Percentiles rank a stretch among this genome's conserved stretches.
These are phyloP conservation scores for Rhynchospora pubera DNA, from an alignment of 176 grass and related monocot genomes.

Conservation along the genomic window DNA sequence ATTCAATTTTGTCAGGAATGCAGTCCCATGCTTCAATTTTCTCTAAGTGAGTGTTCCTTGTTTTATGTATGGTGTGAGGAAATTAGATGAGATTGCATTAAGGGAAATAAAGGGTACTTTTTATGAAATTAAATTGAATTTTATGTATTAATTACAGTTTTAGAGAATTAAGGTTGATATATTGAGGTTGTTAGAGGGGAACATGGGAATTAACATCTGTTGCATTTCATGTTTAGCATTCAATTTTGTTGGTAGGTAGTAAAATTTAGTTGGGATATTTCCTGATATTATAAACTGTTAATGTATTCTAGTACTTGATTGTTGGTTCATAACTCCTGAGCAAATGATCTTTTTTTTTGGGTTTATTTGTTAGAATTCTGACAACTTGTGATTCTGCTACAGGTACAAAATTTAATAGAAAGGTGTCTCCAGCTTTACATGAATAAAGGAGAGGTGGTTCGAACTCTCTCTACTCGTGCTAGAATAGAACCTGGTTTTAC, in stretches of 20 bases:
- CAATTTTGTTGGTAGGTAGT: neutral
- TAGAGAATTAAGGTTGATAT: conserved; percentile 3
- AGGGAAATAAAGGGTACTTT: neutral
- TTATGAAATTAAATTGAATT: neutral
- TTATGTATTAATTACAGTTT: neutral
- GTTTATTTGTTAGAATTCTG: conserved; percentile 4
- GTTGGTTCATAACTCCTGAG: neutral
- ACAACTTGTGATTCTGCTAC: conserved; percentile 22
- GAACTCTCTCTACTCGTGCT: conserved; percentile 77
- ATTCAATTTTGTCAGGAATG: neutral
- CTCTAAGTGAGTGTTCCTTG: neutral
- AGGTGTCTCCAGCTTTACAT: conserved; percentile 91
- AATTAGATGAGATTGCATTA: neutral
- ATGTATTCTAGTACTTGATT: neutral
- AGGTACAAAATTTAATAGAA: conserved; percentile 99
- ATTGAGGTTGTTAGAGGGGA: neutral
- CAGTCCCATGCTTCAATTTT: neutral
- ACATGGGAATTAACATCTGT: neutral
- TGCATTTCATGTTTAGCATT: neutral
- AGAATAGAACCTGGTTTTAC: conserved; percentile 98
- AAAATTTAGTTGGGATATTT: neutral
- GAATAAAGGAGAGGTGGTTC: conserved; percentile 93
- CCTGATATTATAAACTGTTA: neutral
- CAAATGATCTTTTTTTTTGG: conserved; percentile 11
- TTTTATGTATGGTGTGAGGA: neutral